Base-by-base conservation (phyloP, 2,329 filamentous ascomycete species). In the Colletotrichum horii region DNA sequence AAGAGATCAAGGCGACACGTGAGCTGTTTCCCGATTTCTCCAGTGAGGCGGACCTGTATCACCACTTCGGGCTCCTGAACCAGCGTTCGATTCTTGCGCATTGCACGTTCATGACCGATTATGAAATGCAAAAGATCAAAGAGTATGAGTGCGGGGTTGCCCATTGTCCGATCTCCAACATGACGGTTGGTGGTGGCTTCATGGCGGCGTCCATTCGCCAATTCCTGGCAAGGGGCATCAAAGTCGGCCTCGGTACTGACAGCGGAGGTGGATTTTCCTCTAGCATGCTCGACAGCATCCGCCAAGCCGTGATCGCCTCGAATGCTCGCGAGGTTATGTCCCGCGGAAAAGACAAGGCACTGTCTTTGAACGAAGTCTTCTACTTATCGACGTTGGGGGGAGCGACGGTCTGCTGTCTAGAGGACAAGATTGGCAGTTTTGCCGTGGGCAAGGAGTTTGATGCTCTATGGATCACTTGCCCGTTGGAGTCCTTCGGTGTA, bases 211-310 rank as follows among this genome's bases (percentile, higher is more conserved):
- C 89, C 0, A 84, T 94, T 8, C 86, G 90, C 2, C 87, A 91
- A 28, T 92, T 93, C 69, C 83, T 94, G 7, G 81, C 85, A 1
- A 83, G 85, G 3, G 91, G 88, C 1, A 89, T 94, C 80, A 92
- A 93, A 75, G 91, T 94, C n/a, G 92, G 92, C 0, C 82, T 94
- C 0, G 92, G 92, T 0, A 94, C 92, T 0, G 92, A 94, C 77
- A 90, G 88, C 58, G 91, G 91, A 3, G 92, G 91, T 34, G 92
- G 92, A 0, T 93, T 90, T 81, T 90, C 91, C 6, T 88, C 87
- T 7, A 89, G 88, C 12, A 92, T 94, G 79, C 84, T 93, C 2
- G 88, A 91, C 75, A 87, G 87, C 2, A 91, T 92, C 83, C 85
- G 90, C 11, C 88, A 91, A 77, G 89, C 91, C 0, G 86, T 93